Conservation (phyloP, 495 filamentous ascomycete species). For the Penicillium daleae region DNA sequence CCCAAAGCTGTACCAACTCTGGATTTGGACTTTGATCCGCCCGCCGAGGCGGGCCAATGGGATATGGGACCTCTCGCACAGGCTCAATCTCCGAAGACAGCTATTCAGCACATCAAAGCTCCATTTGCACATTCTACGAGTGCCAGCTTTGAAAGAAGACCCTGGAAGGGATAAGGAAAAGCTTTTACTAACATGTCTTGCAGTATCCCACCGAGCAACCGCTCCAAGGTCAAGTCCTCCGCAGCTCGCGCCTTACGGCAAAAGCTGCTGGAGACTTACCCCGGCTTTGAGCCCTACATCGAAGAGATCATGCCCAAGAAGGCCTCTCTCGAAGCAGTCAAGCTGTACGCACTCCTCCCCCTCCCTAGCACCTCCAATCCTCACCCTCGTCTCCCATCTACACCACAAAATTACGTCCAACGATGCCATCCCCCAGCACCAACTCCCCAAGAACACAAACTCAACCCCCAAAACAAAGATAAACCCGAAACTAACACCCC, state of each 20-base stretch:
- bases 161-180: neutral
- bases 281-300: constrained; percentile 82
- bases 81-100: neutral
- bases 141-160: neutral
- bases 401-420: neutral
- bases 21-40: neutral
- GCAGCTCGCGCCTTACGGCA: constrained; percentile 84
- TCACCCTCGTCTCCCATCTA: neutral
- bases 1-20: neutral
- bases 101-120: neutral
- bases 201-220: constrained; percentile 76
- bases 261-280: constrained; percentile 81
- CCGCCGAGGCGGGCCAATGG: neutral
- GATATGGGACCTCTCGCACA: constrained; percentile 3
- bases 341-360: constrained; percentile 58
- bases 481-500: constrained; percentile 5
- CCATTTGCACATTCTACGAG: neutral
- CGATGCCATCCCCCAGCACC: too few species aligned
- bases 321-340: constrained; percentile 85
- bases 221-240: constrained; percentile 97
- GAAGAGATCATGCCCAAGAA: constrained; percentile 97
- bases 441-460: neutral
- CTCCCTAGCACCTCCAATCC: neutral
- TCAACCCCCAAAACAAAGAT: neutral
- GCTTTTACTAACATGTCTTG: constrained; percentile 14